Evolutionary conservation across 257 asterid species (phyloP).

Genomic region (Linaria vulgaris): DNA sequence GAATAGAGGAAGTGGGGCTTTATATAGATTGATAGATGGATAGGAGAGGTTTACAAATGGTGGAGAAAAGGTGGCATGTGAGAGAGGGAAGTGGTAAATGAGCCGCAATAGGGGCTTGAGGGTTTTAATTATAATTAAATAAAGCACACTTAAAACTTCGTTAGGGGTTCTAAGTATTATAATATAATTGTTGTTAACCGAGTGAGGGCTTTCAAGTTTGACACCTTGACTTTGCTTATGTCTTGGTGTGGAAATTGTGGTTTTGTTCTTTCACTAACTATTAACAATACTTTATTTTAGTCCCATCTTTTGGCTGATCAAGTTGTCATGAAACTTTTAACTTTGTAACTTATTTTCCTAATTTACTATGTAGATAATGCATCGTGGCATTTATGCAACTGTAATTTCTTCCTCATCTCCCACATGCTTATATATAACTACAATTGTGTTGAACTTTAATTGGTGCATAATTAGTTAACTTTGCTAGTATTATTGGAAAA

Average conservation of each 20-base stretch:
- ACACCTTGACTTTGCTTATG: conserved; percentile 52
- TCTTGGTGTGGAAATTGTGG: conserved; percentile 22
- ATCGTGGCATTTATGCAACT: too few relatives aligned
- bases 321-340: conserved; percentile 44
- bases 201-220: conserved; percentile 37
- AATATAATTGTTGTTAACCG: not conserved
- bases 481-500: too few relatives aligned
- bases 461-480: too few relatives aligned
- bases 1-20: conserved; percentile 43
- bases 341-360: conserved; percentile 26
- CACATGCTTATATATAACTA: too few relatives aligned
- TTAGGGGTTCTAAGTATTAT: not conserved
- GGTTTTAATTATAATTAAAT: conserved; percentile 15
- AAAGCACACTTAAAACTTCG: conserved; percentile 4
- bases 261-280: not conserved
- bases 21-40: conserved; percentile 47
- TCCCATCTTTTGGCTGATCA: conserved; percentile 13
- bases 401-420: too few relatives aligned
- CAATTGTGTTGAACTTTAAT: too few relatives aligned
- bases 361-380: not conserved
- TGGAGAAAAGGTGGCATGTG: conserved; percentile 38
- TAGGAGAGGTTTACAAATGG: too few relatives aligned
- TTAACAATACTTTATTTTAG: not conserved
- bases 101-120: conserved; percentile 46
- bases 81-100: conserved; percentile 26